Conservation (phyloP, 345 rosid genomes). For the Eucalyptus pauciflora region DNA sequence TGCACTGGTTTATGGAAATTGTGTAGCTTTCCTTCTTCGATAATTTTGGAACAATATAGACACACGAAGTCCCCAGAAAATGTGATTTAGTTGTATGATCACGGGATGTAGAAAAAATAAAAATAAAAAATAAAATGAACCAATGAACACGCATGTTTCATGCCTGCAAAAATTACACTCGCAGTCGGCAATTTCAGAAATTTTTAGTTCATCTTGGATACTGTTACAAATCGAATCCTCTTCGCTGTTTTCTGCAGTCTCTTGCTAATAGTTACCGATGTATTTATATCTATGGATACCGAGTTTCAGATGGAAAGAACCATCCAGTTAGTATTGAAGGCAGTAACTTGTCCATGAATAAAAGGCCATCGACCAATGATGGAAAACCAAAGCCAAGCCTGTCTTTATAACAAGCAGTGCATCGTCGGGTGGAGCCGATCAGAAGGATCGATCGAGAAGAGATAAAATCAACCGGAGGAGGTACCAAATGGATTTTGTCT, state of each 20-base stretch:
- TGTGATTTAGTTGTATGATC: neutral
- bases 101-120: neutral
- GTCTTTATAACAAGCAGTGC: neutral
- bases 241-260: neutral
- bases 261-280: neutral
- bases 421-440: neutral
- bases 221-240: neutral
- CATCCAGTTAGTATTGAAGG: neutral
- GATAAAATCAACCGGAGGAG: neutral
- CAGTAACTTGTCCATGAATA: neutral
- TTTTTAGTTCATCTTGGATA: neutral
- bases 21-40: neutral
- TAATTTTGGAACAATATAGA: neutral
- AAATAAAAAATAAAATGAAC: neutral
- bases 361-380: neutral
- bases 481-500: conserved; percentile 58
- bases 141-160: neutral
- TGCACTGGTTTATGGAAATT: neutral
- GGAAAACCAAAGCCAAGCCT: neutral
- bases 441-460: neutral
- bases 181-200: neutral
- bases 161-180: neutral
- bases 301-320: neutral
- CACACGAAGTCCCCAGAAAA: neutral
- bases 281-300: neutral